Percentiles rank a stretch among this genome's conserved stretches.
phyloP scores from a whole-genome alignment of 2,329 filamentous ascomycete genomes.

The Exophiala sp. region DNA sequence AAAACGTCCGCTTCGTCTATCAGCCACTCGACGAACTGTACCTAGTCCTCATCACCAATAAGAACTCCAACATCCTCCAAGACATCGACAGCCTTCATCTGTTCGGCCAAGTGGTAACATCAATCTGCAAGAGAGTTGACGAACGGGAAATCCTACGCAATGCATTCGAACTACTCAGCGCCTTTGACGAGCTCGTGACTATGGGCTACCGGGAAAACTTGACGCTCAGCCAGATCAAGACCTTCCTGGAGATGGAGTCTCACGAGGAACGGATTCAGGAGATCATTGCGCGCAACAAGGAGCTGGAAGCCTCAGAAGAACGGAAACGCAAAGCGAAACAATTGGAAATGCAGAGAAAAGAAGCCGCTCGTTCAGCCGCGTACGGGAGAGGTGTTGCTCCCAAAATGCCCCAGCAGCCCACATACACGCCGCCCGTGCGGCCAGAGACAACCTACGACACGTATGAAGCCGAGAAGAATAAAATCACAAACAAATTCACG shows the following conservation, averaged over 20 bases:
- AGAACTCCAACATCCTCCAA: conserved; percentile 97
- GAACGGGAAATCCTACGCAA: conserved; percentile 92
- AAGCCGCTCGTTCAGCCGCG: conserved; percentile 67
- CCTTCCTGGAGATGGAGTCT: conserved; percentile 98
- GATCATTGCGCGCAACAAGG: conserved; percentile 97
- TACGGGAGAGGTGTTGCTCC: conserved; percentile 54
- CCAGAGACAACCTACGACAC: conserved; percentile 75
- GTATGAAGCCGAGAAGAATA: conserved; percentile 97
- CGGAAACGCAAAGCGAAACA: conserved; percentile 98
- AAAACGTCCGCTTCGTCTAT: conserved; percentile 99
- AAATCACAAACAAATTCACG: conserved; percentile 63
- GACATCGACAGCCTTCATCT: conserved; percentile 98
- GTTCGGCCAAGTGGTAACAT: conserved; percentile 94
- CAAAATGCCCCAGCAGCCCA: conserved; percentile 75
- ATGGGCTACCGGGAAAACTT: conserved; percentile 94
- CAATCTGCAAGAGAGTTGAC: conserved; percentile 91
- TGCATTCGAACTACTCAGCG: conserved; percentile 91
- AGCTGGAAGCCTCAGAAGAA: conserved; percentile 95
- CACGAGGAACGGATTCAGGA: conserved; percentile 99
- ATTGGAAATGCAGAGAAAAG: conserved; percentile 96
- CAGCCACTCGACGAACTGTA: conserved; percentile 98
- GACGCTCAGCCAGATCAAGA: conserved; percentile 95
- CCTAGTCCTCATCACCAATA: conserved; percentile 99
- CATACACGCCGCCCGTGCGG: conserved; percentile 75
- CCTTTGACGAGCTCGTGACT: conserved; percentile 95